phyloP scores from a whole-genome alignment of 148 eudicot genomes.

The Bassia scoparia region DNA sequence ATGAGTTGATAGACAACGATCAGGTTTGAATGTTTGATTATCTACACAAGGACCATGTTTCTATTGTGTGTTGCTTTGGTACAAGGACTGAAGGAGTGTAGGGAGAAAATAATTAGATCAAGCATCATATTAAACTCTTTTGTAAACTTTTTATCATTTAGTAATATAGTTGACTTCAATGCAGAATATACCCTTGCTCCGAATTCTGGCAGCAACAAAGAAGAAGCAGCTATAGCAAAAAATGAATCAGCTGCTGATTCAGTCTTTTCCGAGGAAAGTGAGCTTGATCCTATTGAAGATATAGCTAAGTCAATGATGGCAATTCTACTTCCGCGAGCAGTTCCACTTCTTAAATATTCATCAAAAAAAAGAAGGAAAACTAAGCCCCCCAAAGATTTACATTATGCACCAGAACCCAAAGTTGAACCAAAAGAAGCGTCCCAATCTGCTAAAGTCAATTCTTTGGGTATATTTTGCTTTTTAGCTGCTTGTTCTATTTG shows the following conservation, averaged over 20 bases:
- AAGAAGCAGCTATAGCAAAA: constrained; percentile 22
- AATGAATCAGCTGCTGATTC: constrained; percentile 32
- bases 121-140: not conserved
- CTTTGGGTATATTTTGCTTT: constrained; percentile 36
- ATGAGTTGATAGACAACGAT: not conserved
- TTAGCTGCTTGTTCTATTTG: constrained; percentile 12
- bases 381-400: constrained; percentile 28
- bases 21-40: too few relatives aligned
- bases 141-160: not conserved
- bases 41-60: not conserved
- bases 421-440: constrained; percentile 23
- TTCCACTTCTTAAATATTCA: constrained; percentile 74
- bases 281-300: constrained; percentile 64
- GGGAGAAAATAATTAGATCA: not conserved
- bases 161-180: constrained; percentile 14
- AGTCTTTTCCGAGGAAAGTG: constrained; percentile 33
- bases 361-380: constrained; percentile 52
- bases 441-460: constrained; percentile 18
- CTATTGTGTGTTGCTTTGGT: not conserved
- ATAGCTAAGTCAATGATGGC: constrained; percentile 72
- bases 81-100: not conserved
- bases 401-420: constrained; percentile 21
- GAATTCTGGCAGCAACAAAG: constrained; percentile 20
- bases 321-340: constrained; percentile 75
- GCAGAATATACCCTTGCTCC: constrained; percentile 34